Evolutionary conservation across 108 stramenopile species (phyloP).

Genomic region (Schizochytrium sp.): DNA sequence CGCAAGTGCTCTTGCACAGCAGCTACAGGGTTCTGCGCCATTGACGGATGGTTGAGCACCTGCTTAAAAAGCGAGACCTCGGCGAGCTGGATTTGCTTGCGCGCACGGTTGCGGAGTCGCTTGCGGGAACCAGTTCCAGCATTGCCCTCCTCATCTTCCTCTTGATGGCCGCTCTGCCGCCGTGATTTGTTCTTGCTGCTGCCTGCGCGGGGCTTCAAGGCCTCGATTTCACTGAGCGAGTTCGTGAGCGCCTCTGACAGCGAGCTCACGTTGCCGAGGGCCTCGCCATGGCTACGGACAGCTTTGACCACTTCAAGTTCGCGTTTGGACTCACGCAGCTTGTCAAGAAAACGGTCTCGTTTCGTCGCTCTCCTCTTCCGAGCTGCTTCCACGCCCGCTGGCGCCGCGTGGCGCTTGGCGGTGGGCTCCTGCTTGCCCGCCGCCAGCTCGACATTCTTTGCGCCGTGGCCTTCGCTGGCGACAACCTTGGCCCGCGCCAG

Average conservation of each 20-base stretch:
- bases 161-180: not conserved
- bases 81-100: constrained; percentile 2
- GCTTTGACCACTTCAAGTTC: not conserved
- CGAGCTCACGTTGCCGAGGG: not conserved
- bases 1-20: not conserved
- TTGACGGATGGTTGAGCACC: not conserved
- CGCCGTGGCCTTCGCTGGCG: too few relatives aligned
- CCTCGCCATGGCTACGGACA: not conserved
- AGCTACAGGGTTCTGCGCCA: not conserved
- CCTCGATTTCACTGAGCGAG: not conserved
- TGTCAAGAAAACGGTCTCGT: not conserved
- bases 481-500: too few relatives aligned
- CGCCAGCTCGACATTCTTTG: too few relatives aligned
- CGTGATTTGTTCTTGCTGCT: too few relatives aligned
- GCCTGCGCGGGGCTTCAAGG: not conserved
- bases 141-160: not conserved
- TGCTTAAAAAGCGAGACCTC: not conserved
- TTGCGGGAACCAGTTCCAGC: not conserved
- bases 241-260: not conserved
- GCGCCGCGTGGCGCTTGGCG: not conserved
- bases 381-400: not conserved
- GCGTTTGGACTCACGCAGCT: not conserved
- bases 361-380: not conserved
- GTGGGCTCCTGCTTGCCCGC: not conserved
- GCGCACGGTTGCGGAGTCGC: not conserved